Evolutionary conservation across 805 yeast species (phyloP), one percentile per base, ranked within the genome.

Genomic region (Starmerella stigmatis): DNA sequence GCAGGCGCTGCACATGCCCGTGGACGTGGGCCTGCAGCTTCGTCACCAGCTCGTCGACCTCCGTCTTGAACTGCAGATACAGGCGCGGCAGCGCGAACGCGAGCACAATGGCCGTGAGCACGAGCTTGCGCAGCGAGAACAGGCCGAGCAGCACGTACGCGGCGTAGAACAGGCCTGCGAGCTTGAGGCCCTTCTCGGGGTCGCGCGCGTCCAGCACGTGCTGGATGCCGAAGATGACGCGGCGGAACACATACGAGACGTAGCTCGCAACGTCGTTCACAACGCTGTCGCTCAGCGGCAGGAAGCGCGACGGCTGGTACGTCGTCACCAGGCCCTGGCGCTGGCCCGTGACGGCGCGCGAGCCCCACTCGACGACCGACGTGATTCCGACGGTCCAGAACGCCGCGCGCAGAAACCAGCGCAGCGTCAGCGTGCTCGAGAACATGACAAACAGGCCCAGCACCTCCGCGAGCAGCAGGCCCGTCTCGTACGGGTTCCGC

Each of bases 401-500:
- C 44, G 76, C 65, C 37, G 80, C 44, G 32, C 58, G 52, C 50
- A 63, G 50, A 22, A 53, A 52, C 29, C 54, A 45, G 36, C 64
- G 59, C 47, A 63, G 49, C 32, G 61, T 52, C 38, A 53, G 48
- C 37, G 60, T 57, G 50, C 53, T 54, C 33, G 58, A 50, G 42
- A 61, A 45, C 27, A 60, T 55, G 37, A 84, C 60, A 49, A 80
- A 69, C 28, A 76, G 70, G 35, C 81, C 92, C 56, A 86, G 75
- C 11, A 57, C 42, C 54, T 60, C 59, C 37, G 55, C 64, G 10
- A 61, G 53, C 36, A 81, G 76, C 59, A 79, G 78, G 51, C 81
- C 96, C 42, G 95, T 79, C 60, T 72, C 72, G 52, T 73, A 68
- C 34, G 96, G 92, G 60, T 80, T 70, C 53, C 73, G 67, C 94